Base-by-base conservation (phyloP, 2,329 filamentous ascomycete species). In the Alternaria brassicicola region DNA sequence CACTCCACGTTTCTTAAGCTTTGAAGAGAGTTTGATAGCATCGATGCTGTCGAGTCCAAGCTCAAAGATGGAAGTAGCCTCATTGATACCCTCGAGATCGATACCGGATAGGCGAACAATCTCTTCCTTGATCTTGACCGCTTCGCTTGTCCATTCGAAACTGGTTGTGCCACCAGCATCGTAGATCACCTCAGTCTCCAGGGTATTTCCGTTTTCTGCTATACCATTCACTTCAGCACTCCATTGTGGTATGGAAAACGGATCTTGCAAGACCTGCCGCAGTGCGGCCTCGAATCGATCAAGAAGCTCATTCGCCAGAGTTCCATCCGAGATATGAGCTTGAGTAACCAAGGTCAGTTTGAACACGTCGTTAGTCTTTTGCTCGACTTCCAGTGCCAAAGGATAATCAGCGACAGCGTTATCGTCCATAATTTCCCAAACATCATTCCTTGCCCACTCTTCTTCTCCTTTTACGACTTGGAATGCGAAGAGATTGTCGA, bases 41-140 rank as follows among this genome's bases (percentile, higher is more conserved):
- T 97, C 93, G 57, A 97, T 96, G 69, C 93, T 97, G 79, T 97
- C 94, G 6, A 97, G 83, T 0, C 93, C 93, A 30, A 97, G 83
- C 66, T 94, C 88, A 36, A 96, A 88, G 10, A 97, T 86, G 0
- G 89, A 89, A 0, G 86, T 86, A 6, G 81, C 76, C 50, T 85
- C 84, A 2, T 78, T 74, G 35, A 97, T 79, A 0, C 82, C 77
- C 2, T 81, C 73, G 3, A 77, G 72, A 0, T 84, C 72, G 0
- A 88, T 70, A 0, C 82, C 83, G 1, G 88, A 85, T 5, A 97
- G 78, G 0, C 71, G 68, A 1, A 89, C 85, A 41, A 97, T 83
- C 66, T 90, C 87, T 3, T 81, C 74, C 25, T 86, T 84, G 6
- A 96, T 79, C 0, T 63, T 64, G 2, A 67, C 67, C 0, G 89